Evolutionary conservation across 169 alveolate species (phyloP).

Genomic region (Neospora caninum): DNA sequence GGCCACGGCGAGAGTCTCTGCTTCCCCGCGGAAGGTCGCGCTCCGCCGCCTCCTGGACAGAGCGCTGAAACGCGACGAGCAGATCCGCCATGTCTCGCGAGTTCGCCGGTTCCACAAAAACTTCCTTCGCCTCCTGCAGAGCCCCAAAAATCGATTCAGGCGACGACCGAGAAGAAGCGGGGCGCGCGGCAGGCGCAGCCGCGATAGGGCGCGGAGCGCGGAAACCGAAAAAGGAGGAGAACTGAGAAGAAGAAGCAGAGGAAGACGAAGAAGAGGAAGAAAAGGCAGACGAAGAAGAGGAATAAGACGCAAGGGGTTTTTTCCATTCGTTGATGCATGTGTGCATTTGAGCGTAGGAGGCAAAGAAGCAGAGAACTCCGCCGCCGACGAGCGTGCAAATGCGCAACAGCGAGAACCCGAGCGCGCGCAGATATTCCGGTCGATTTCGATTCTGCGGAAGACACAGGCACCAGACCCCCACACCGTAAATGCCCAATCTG

Average conservation of each 20-base stretch:
- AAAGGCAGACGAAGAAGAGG: background rate
- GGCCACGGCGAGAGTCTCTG: background rate
- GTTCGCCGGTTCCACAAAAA: background rate
- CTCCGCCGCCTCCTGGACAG: background rate
- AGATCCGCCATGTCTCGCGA: background rate
- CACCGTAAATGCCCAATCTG: too few species aligned
- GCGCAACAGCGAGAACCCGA: background rate
- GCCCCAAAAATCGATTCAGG: background rate
- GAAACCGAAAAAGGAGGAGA: background rate
- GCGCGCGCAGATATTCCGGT: slow-evolving; percentile 12
- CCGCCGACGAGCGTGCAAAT: background rate
- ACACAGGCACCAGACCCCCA: background rate
- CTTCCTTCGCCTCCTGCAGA: background rate
- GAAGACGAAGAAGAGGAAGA: background rate
- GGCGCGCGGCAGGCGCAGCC: background rate
- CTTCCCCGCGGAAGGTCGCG: background rate
- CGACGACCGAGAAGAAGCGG: background rate
- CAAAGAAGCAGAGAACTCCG: slow-evolving; percentile 24
- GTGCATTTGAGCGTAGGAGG: slow-evolving; percentile 23
- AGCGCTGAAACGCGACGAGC: background rate
- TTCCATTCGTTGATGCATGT: background rate
- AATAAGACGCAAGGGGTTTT: background rate
- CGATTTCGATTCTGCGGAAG: background rate
- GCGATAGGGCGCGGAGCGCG: background rate
- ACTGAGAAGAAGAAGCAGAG: background rate